Conservation (phyloP, 2,329 filamentous ascomycete genomes). For the Fulvia fulva region DNA sequence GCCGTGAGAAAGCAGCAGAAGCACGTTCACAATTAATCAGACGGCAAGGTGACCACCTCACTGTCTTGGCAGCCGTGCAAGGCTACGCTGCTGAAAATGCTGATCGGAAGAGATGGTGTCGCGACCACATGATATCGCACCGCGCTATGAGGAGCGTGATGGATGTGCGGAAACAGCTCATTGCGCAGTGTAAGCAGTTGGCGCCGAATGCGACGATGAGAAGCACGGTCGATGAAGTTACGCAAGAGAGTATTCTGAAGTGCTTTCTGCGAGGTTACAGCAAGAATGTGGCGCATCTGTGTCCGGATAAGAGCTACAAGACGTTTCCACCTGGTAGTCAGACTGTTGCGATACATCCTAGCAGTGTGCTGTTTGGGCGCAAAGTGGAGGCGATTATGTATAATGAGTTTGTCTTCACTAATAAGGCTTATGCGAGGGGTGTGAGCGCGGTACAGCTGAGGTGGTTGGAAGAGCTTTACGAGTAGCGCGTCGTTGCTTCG, state of each 20-base stretch:
- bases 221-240: slow-evolving; percentile 35
- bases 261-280: slow-evolving; percentile 57
- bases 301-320: slow-evolving; percentile 59
- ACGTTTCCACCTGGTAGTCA: slow-evolving; percentile 58
- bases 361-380: slow-evolving; percentile 57
- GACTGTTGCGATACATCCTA: slow-evolving; percentile 60
- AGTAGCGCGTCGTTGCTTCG: not conserved
- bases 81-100: slow-evolving; percentile 55
- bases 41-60: slow-evolving; percentile 62
- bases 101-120: slow-evolving; percentile 59
- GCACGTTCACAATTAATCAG: slow-evolving; percentile 55
- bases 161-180: slow-evolving; percentile 62
- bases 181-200: slow-evolving; percentile 50
- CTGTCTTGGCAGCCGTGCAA: slow-evolving; percentile 57
- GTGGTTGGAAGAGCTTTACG: slow-evolving; percentile 54
- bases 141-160: slow-evolving; percentile 63
- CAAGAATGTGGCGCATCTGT: slow-evolving; percentile 29
- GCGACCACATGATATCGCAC: slow-evolving; percentile 57
- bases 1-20: slow-evolving; percentile 54
- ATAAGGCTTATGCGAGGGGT: slow-evolving; percentile 58
- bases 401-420: slow-evolving; percentile 64
- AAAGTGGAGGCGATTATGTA: slow-evolving; percentile 62
- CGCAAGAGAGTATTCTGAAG: slow-evolving; percentile 51
- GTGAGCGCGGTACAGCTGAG: slow-evolving; percentile 60
- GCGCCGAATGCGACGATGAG: slow-evolving; percentile 33